phyloP scores from a whole-genome alignment of 345 rosid species.

The Leavenworthia alabamica region DNA sequence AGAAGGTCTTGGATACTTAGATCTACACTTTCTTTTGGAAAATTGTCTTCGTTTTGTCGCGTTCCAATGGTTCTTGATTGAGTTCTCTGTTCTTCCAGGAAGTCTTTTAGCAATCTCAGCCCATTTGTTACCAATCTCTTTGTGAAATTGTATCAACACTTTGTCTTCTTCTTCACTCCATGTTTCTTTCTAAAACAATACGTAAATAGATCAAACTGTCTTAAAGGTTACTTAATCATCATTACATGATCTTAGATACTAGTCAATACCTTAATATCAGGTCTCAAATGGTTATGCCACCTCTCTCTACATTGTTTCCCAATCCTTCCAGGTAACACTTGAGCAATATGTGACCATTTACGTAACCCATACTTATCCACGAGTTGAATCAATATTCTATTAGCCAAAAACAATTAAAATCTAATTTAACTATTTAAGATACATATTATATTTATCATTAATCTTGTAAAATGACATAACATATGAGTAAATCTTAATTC shows the following conservation, averaged over 20 bases:
- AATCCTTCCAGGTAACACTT: conserved; percentile 48
- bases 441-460: neutral
- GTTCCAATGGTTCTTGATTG: conserved; percentile 99
- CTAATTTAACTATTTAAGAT: neutral
- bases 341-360: conserved; percentile 70
- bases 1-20: conserved; percentile 66
- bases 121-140: conserved; percentile 95
- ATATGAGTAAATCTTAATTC: neutral
- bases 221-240: neutral
- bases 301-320: conserved; percentile 92
- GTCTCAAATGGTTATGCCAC: conserved; percentile 85
- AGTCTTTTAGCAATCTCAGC: conserved; percentile 91
- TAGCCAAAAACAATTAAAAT: neutral
- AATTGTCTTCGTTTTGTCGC: conserved; percentile 90
- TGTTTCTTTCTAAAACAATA: conserved; percentile 55
- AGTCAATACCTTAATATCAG: conserved; percentile 62
- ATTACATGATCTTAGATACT: neutral
- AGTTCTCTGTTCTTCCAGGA: conserved; percentile 94
- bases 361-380: conserved; percentile 48
- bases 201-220: neutral
- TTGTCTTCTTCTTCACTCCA: conserved; percentile 94
- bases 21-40: conserved; percentile 72
- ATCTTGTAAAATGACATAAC: neutral
- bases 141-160: conserved; percentile 64
- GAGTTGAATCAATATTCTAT: conserved; percentile 43